Base-by-base conservation (phyloP, 768 basidiomycete genomes). In the Postia placenta region DNA sequence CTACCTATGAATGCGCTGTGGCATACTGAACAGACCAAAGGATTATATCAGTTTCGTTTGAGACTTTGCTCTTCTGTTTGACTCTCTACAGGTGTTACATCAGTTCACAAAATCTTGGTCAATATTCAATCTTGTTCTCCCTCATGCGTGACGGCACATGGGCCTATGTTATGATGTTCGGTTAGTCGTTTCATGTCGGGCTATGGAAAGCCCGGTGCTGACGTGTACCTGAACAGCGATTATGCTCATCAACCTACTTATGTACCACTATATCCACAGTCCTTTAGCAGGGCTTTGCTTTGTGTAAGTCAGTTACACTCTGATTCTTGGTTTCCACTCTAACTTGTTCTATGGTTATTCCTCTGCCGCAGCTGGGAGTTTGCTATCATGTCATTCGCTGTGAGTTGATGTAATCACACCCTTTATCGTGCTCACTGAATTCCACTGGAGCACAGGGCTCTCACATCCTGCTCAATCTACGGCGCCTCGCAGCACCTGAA, bases 201-300 rank as follows among this genome's bases (percentile, higher is more conserved):
- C 39, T 12, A 9, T 22, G 9, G 9, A 40, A 7, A 9, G 39
- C 9, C 39, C 20, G 20, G 9, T 40, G 9, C 39, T 12, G 12
- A 22, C 11, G 35, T 14, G 11, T 5, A 35, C 28, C n/a, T 38
- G 25, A n/a, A n/a, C 33, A 57, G 58, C 38, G 5, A 45, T 56
- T 15, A 45, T 60, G 52, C 52, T 60, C 0, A 14, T 60, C 25
- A 59, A 59, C 37, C 52, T 50, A 2, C 33, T 59, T 26, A 52
- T 59, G 52, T 56, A 54, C 33, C 43, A 56, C n/a, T 28, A 51
- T 4, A 38, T 52, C 42, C 47, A 51, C 9, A 54, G 48, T n/a
- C 42, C 57, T 3, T 35, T 51, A 5, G 49, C 52, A 5, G 55
- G 57, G 11, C 42, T 59, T 7, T 53, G 49, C 26, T 59, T 56